Evolutionary conservation across 1,284 basidiomycete genomes (phyloP).

Genomic region (Athelia sp.): DNA sequence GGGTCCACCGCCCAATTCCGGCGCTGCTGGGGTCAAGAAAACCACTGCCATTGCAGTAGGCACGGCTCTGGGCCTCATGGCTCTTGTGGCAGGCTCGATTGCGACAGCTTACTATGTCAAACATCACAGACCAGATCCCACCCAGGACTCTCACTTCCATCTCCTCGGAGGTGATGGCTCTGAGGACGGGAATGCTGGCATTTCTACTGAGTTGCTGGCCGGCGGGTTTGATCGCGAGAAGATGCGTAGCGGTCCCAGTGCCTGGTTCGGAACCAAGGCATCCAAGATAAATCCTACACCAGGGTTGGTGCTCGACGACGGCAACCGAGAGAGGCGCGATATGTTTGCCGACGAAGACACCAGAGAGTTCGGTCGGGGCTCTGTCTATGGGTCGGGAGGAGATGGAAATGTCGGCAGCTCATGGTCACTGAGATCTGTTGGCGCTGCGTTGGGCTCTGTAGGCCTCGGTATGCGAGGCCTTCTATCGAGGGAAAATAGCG

Average conservation of each 20-base stretch:
- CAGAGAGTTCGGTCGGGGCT: conserved; percentile 38
- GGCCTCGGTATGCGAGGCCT: conserved; percentile 24
- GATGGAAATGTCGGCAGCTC: conserved; percentile 36
- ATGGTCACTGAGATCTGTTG: conserved; percentile 52
- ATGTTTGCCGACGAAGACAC: conserved; percentile 77
- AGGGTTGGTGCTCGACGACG: neutral
- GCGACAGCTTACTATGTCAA: conserved; percentile 39
- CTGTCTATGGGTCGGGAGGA: conserved; percentile 22
- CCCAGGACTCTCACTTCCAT: conserved; percentile 33
- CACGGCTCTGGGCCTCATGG: conserved; percentile 49
- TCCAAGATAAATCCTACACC: neutral
- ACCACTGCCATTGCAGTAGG: conserved; percentile 52
- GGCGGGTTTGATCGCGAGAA: conserved; percentile 9
- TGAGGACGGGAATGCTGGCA: conserved; percentile 29
- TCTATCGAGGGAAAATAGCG: conserved; percentile 24
- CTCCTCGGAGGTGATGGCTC: conserved; percentile 31
- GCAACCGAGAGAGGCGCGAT: conserved; percentile 42
- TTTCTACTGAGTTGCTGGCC: conserved; percentile 13
- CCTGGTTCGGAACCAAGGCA: neutral
- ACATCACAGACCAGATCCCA: conserved; percentile 23
- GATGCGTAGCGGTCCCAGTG: conserved; percentile 28
- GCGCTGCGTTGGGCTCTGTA: conserved; percentile 31
- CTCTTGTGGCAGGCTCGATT: conserved; percentile 36
- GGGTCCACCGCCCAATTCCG: conserved; percentile 4
- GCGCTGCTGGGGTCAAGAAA: conserved; percentile 14